A percentile compares a stretch with the other conserved stretches of the same genome.
phyloP scores from a whole-genome alignment of 1,284 basidiomycete genomes.

The Pholiota adiposa region DNA sequence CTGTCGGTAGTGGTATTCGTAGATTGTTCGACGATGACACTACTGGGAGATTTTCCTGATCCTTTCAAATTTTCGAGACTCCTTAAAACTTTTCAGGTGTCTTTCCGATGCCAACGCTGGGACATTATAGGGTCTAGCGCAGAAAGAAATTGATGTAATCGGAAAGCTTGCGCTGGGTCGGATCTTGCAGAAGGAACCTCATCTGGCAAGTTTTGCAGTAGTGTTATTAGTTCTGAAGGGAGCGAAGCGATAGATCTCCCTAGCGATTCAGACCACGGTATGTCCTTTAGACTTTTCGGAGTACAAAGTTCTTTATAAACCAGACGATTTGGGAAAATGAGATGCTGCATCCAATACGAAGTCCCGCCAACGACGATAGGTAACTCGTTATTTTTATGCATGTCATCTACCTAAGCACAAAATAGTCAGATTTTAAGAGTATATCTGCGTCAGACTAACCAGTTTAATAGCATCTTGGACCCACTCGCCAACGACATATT shows the following conservation, averaged over 20 bases:
- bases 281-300: background rate
- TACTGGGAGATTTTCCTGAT: slow-evolving; percentile 68
- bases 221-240: slow-evolving; percentile 47
- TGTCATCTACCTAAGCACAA: slow-evolving; percentile 66
- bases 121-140: slow-evolving; percentile 80
- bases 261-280: slow-evolving; percentile 38
- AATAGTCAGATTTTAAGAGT: slow-evolving; percentile 12
- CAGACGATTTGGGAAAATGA: slow-evolving; percentile 80
- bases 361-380: slow-evolving; percentile 96
- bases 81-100: slow-evolving; percentile 88
- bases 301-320: slow-evolving; percentile 17
- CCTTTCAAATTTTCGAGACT: slow-evolving; percentile 83
- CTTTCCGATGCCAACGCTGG: slow-evolving; percentile 94
- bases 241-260: slow-evolving; percentile 45
- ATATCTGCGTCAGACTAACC: slow-evolving; percentile 48
- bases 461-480: slow-evolving; percentile 74
- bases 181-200: slow-evolving; percentile 54
- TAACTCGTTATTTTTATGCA: slow-evolving; percentile 62
- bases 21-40: slow-evolving; percentile 71
- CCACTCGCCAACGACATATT: slow-evolving; percentile 89
- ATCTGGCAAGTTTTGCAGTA: slow-evolving; percentile 63
- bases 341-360: slow-evolving; percentile 96
- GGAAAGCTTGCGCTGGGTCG: slow-evolving; percentile 60
- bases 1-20: slow-evolving; percentile 35
- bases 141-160: slow-evolving; percentile 71